A percentile compares a stretch with the other conserved stretches of the same genome.
These are phyloP conservation scores for Phytophthora capsici DNA, from an alignment of 352 stramenopile genomes.

Conservation along the genomic window DNA sequence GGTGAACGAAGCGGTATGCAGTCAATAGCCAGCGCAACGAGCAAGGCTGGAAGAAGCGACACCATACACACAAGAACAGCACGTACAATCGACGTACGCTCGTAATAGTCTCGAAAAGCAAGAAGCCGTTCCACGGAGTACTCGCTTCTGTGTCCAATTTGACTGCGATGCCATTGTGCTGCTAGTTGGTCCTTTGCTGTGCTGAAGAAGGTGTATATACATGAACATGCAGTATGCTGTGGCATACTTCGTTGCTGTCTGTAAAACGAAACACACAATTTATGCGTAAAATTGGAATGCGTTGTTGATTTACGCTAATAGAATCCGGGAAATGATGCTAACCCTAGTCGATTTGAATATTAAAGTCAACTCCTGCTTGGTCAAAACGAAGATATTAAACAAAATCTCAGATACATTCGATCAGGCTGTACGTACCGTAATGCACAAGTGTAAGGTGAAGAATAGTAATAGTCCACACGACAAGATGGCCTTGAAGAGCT, in stretches of 20 bases:
- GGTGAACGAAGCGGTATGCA: slow-evolving; percentile 2
- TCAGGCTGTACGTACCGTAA: slow-evolving; percentile 18
- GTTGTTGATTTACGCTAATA: too few species aligned
- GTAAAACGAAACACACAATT: too few species aligned
- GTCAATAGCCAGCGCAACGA: neutral
- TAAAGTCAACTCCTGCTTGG: neutral
- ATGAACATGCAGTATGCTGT: neutral
- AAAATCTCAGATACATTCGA: neutral
- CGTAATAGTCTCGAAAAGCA: slow-evolving; percentile 12
- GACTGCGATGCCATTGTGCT: neutral
- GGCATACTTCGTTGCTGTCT: too few species aligned
- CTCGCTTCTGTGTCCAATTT: slow-evolving; percentile 3
- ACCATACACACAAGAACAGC: slow-evolving; percentile 1
- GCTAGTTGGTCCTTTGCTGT: neutral
- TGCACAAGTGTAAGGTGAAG: slow-evolving; percentile 35
- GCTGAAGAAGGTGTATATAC: neutral
- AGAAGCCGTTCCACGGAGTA: slow-evolving; percentile 5
- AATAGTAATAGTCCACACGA: slow-evolving; percentile 34
- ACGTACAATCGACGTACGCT: neutral
- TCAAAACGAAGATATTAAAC: too few species aligned
- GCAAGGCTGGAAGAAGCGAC: slow-evolving; percentile 10
- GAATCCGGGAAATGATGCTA: too few species aligned
- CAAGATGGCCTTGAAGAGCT: slow-evolving; percentile 22
- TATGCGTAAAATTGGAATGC: too few species aligned
- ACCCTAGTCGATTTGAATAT: neutral